Base-by-base conservation (phyloP, 768 basidiomycete genomes). In the Serendipita vermifera region DNA sequence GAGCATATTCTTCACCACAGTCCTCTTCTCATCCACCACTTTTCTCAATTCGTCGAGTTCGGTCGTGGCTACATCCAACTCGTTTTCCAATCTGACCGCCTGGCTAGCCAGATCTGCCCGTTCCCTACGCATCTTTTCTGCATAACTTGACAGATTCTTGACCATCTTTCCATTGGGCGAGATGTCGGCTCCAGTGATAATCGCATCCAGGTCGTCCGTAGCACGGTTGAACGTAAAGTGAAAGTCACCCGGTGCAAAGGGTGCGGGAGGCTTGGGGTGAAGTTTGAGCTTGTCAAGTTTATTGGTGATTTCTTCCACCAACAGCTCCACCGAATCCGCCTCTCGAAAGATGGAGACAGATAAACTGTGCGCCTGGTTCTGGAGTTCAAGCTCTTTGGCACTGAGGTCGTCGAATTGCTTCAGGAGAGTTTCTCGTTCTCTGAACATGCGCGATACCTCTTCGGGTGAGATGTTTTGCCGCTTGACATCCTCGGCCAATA, bases 401-500 rank as follows among this genome's bases (percentile, higher is more conserved):
- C 80, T 83, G 55, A 92, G 77, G 59, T 87, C 86, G 60, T 85
- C 82, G 55, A 91, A 69, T 61, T 77, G 85, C 53, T 81, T 77
- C 3, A 78, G 72, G 33, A 94, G 74, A 26, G 75, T 79, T 62
- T 92, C 87, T 57, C 90, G 85, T 61, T 97, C 92, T 3, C 81
- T 81, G 63, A 85, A 92, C 88, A 99, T 93, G 33, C 82, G 82
- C 55, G 79, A 70, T 38, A 96, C 90, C 68, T 99, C 93, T 67
- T 93, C 89, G 0, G 87, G 85, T 1, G 87, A 80, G 39, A 99
- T 76, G 64, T 96, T 93, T 67, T 99, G 96, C 31, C 73, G 79
- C 63, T 82, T 83, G 27, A 98, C 87, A 2, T 83, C 76, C 0
- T 76, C 74, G 6, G 72, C 70, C 24, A 92, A 73, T 55, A 75